Conservation (phyloP, 2,329 filamentous ascomycete genomes). For the Fusarium sp. region DNA sequence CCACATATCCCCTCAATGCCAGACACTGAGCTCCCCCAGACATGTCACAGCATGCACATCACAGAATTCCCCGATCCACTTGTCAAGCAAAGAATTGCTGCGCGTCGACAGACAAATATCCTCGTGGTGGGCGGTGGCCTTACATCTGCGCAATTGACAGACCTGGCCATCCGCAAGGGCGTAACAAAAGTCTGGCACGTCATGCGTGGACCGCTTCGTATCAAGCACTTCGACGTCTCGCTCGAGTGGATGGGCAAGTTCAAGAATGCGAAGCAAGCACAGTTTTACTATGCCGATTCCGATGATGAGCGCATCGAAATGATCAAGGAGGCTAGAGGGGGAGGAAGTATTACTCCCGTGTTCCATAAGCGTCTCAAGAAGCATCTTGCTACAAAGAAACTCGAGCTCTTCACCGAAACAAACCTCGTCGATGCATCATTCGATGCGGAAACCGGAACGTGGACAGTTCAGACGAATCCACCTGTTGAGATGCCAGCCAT, state of each 20-base stretch:
- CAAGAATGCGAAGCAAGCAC: constrained; percentile 79
- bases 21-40: constrained; percentile 51
- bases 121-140: constrained; percentile 80
- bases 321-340: constrained; percentile 73
- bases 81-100: constrained; percentile 64
- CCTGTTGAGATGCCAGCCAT: constrained; percentile 65
- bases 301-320: constrained; percentile 76
- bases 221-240: constrained; percentile 83
- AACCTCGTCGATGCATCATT: constrained; percentile 64
- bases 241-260: constrained; percentile 86
- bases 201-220: constrained; percentile 68
- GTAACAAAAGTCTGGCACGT: constrained; percentile 76
- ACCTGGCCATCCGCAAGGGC: constrained; percentile 72
- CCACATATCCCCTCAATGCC: constrained; percentile 53
- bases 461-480: constrained; percentile 63
- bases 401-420: constrained; percentile 69
- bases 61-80: constrained; percentile 65
- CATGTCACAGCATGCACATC: constrained; percentile 74
- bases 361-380: constrained; percentile 75
- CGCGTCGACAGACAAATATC: constrained; percentile 66
- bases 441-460: constrained; percentile 51
- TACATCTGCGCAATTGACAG: constrained; percentile 78
- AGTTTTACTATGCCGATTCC: constrained; percentile 80
- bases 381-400: constrained; percentile 62
- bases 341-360: constrained; percentile 79